Base-by-base conservation (phyloP, 1,284 basidiomycete species). In the Cutaneotrichosporon mucoides region DNA sequence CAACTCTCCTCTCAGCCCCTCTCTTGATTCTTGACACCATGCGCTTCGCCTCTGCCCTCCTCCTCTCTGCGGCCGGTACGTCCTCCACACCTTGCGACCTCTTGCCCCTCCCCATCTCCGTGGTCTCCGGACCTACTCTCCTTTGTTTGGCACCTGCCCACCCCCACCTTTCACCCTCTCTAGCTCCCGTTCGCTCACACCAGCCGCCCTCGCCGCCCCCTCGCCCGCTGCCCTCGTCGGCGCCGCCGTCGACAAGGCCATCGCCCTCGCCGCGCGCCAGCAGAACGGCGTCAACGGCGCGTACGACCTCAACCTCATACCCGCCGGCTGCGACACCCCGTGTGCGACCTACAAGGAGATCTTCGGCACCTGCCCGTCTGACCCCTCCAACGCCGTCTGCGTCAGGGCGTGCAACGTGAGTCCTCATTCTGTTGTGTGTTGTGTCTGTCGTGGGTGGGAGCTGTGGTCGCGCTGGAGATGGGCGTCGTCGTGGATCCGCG, bases 331-430 rank as follows among this genome's bases (percentile, higher is more conserved):
- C 46, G 55, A 60, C 51, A 6, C 34, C 6, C 34, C 37, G 37
- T 60, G 59, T 41, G 13, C 37, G 35, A 44, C 42, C 33, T 60
- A 56, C 55, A 60, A 60, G 59, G 15, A 49, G 35, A 48, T 60
- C 59, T 60, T 60, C 33, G 40, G 34, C 44, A 60, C 44, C 10
- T 60, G 59, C 46, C 59, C 59, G 40, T 9, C 12, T 34, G 46
- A 53, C 45, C 37, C 55, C 2, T 34, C 35, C 8, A 55, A 46
- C 24, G 38, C 55, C 6, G 38, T 44, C 8, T 60, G 59, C 42
- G 50, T 13, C 34, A 41, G 40, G 37, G 59, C 42, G 2, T 60
- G 59, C 51, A 60, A 60, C 41, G 59, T 60, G 51, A 60, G 59
- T 56, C 13, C 24, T 24, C 24, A 24, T 24, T 24, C 24, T 24